These are phyloP conservation scores for Neurospora crassa DNA, from an alignment of 2,329 filamentous ascomycete genomes.

Conservation along the genomic window DNA sequence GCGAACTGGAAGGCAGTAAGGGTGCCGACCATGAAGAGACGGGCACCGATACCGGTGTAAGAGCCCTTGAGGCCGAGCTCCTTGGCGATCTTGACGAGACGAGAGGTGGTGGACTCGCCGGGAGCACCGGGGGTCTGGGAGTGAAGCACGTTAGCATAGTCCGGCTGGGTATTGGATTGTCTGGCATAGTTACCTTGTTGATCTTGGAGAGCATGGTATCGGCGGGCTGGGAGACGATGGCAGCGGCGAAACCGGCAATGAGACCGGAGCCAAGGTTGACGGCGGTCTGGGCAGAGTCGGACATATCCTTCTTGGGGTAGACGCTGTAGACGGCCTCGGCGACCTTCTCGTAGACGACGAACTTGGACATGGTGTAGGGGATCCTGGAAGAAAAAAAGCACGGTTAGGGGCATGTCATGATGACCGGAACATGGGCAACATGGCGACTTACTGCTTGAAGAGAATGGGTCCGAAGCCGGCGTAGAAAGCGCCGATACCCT, in stretches of 20 bases:
- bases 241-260: conserved; percentile 64
- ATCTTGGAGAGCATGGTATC: conserved; percentile 85
- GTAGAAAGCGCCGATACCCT: conserved; percentile 73
- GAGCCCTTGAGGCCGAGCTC: conserved; percentile 67
- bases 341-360: conserved; percentile 80
- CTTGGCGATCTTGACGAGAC: conserved; percentile 71
- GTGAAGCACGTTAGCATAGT: background rate
- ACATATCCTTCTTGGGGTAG: conserved; percentile 58
- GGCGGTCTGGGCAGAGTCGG: conserved; percentile 52
- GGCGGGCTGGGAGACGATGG: conserved; percentile 71
- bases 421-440: background rate
- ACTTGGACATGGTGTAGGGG: conserved; percentile 83
- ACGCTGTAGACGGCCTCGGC: conserved; percentile 54
- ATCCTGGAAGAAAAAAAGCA: conserved; percentile 39
- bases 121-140: conserved; percentile 59
- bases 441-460: conserved; percentile 58
- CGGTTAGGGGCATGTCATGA: conserved; percentile 9
- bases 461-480: conserved; percentile 71
- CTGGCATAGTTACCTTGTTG: conserved; percentile 47
- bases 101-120: conserved; percentile 65
- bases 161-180: background rate
- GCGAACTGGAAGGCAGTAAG: conserved; percentile 68
- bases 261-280: conserved; percentile 48
- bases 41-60: conserved; percentile 66
- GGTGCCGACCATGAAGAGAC: conserved; percentile 45